These are phyloP conservation scores for Botryosphaeria dothidea DNA, from an alignment of 2,329 filamentous ascomycete genomes.

Conservation along the genomic window DNA sequence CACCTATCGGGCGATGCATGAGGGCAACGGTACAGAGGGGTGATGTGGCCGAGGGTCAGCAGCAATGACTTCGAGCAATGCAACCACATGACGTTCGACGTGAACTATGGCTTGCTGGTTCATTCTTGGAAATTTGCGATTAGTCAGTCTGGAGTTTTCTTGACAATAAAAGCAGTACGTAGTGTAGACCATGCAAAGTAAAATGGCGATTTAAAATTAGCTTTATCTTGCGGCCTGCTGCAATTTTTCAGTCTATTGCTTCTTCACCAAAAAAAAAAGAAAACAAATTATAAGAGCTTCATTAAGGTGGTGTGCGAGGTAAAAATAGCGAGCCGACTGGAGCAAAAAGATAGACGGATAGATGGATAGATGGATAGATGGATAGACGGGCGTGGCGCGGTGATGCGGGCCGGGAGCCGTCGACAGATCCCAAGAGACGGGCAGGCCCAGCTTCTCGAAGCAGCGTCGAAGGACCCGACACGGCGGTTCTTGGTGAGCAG, in stretches of 20 bases:
- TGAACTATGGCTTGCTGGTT: too few relatives aligned
- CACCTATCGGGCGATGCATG: too few relatives aligned
- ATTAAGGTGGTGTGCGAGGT: neutral
- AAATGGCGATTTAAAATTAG: neutral
- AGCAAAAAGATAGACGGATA: neutral
- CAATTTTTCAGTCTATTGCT: too few relatives aligned
- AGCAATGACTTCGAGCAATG: too few relatives aligned
- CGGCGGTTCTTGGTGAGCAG: neutral
- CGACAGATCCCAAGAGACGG: constrained; percentile 7
- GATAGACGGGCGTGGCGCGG: neutral
- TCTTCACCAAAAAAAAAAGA: too few relatives aligned
- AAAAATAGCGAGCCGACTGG: neutral
- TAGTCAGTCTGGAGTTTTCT: neutral
- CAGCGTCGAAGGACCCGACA: constrained; percentile 12
- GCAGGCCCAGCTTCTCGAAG: constrained; percentile 10
- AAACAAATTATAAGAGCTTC: neutral
- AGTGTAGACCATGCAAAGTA: neutral
- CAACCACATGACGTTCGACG: too few relatives aligned
- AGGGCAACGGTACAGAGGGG: too few relatives aligned
- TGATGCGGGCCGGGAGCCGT: neutral
- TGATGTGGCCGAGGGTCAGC: too few relatives aligned
- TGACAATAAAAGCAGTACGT: neutral
- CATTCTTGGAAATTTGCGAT: neutral
- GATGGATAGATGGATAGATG: too few relatives aligned
- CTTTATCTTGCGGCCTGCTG: too few relatives aligned